Conservation (phyloP, 2,329 filamentous ascomycete genomes). For the Xylaria sp. region DNA sequence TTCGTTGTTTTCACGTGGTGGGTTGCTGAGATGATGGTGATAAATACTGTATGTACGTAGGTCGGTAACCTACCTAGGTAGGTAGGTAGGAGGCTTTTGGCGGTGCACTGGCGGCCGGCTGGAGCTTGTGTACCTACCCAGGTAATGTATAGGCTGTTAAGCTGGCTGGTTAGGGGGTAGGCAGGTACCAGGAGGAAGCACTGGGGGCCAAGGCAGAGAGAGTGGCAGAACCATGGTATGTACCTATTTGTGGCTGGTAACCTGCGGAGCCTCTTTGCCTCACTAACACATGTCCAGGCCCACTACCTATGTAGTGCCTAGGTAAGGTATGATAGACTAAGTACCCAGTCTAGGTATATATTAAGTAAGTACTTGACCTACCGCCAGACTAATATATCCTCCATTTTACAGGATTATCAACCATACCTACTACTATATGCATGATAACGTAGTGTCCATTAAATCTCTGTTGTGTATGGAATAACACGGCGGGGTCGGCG, state of each 20-base stretch:
- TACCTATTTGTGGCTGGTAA: slow-evolving; percentile 3
- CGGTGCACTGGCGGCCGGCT: slow-evolving; percentile 8
- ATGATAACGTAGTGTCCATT: neutral
- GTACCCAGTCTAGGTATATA: too few species aligned
- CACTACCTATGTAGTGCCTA: neutral
- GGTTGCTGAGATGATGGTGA: slow-evolving; percentile 35
- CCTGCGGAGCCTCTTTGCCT: neutral
- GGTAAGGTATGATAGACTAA: neutral
- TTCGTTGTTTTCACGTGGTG: slow-evolving; percentile 26
- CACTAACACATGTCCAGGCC: neutral
- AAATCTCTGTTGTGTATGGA: neutral
- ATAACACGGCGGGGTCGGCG: slow-evolving; percentile 68
- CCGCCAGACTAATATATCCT: neutral
- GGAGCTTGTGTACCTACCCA: slow-evolving; percentile 31
- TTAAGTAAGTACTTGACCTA: too few species aligned
- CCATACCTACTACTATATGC: neutral
- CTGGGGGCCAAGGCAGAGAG: neutral
- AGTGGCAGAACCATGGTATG: neutral
- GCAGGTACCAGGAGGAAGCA: neutral
- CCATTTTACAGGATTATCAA: neutral
- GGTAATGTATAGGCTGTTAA: neutral
- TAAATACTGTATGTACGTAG: neutral
- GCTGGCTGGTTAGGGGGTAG: neutral
- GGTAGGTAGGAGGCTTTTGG: slow-evolving; percentile 14
- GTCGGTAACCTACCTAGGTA: neutral